phyloP scores from a whole-genome alignment of 2,329 filamentous ascomycete genomes.

The Fusarium subglutinans region DNA sequence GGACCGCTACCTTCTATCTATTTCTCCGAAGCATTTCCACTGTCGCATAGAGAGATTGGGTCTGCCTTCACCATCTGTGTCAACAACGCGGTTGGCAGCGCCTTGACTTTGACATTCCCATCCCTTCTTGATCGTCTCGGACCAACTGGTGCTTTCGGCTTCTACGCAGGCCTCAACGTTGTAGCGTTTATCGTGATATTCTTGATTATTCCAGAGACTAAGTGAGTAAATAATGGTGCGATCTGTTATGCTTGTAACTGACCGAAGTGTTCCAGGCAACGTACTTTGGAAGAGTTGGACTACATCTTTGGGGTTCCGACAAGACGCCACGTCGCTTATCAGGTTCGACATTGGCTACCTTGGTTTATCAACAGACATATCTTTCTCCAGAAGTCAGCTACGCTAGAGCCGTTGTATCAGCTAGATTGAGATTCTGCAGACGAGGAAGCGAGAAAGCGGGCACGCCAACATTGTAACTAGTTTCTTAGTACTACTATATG shows the following conservation, averaged over 20 bases:
- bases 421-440: not conserved
- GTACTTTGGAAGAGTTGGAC: conserved; percentile 53
- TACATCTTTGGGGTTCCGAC: conserved; percentile 51
- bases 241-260: not conserved
- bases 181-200: conserved; percentile 71
- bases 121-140: conserved; percentile 54
- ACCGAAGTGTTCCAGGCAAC: conserved; percentile 32
- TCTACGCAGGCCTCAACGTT: conserved; percentile 69
- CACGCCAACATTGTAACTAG: not conserved
- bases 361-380: conserved; percentile 47
- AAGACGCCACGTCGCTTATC: conserved; percentile 46
- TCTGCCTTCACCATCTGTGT: conserved; percentile 45
- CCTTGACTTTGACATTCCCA: conserved; percentile 53
- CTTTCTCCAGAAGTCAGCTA: conserved; percentile 39
- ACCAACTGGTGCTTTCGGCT: conserved; percentile 61
- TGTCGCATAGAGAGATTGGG: conserved; percentile 60
- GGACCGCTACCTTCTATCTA: conserved; percentile 53
- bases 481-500: not conserved
- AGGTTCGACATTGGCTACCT: conserved; percentile 46
- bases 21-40: conserved; percentile 63
- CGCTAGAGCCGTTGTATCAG: conserved; percentile 46
- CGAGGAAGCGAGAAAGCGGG: not conserved
- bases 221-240: conserved; percentile 37
- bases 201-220: conserved; percentile 66
- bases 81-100: conserved; percentile 44